Evolutionary conservation across 2,329 filamentous ascomycete species (phyloP), one percentile per base, ranked within the genome.

Genomic region (Pseudocercospora fuligena): DNA sequence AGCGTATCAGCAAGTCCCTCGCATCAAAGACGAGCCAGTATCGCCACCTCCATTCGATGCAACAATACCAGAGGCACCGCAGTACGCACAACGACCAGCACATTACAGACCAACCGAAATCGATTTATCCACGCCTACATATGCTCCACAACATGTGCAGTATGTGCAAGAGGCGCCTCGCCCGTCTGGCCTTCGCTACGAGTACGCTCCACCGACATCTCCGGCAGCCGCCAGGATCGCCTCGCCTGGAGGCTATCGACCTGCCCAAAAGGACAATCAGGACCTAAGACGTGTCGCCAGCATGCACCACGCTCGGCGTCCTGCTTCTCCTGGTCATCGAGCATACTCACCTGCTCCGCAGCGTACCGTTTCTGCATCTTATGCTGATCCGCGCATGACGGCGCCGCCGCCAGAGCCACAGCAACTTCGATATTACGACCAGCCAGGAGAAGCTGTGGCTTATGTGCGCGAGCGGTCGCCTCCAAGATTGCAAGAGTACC

Each of bases 1-100:
- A 23, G 78, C 81, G 2, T 68, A 63, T 7, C 65, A 74, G 29
- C 68, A 66, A 29, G 84, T 84, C 63, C 79, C 85, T 8, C 84
- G 84, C 69, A 87, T 90, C 74, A 90, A 89, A 74, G 83, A 87
- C 70, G 88, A 90, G 73, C 87, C 87, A 7, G 79, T 88, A 19
- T 89, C 88, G 12, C 88, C 88, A 21, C 86, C 86, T 49, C 84
- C 85, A 1, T 85, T 89, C 66, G 56, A 58, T 16, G 78, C 82
- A 14, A 72, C 72, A 21, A 70, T 79, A 49, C 67, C 79, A 43
- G 78, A 82, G 59, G 66, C 71, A 29, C 79, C 79, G 49, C 63
- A 61, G 6, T 77, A 80, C 59, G 79, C 79, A 62, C 79, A 80
- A 40, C 75, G 81, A 63, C 77, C 78, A 54, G 73, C 79, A 16